phyloP scores from a whole-genome alignment of 805 yeast species.

The Starmerella bombicola region DNA sequence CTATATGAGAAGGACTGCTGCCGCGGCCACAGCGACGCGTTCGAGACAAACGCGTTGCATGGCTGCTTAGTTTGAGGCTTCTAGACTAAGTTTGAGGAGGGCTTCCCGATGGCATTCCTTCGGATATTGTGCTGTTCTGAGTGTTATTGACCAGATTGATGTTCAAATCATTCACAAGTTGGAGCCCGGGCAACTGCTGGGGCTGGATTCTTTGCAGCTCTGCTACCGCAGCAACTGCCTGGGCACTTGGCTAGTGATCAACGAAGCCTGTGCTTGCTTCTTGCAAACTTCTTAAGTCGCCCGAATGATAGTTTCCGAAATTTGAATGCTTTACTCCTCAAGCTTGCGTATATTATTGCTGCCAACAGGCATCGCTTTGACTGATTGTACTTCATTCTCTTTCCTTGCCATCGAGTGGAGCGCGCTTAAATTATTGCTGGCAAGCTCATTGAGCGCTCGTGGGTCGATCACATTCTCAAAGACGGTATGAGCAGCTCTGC shows the following conservation, averaged over 20 bases:
- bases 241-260: background rate
- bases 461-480: background rate
- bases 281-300: constrained; percentile 5
- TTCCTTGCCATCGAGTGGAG: constrained; percentile 1
- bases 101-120: too few relatives aligned
- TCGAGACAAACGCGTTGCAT: too few relatives aligned
- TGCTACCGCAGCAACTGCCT: constrained; percentile 3
- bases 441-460: background rate
- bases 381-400: background rate
- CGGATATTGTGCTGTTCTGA: too few relatives aligned
- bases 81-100: too few relatives aligned
- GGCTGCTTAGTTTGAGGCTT: too few relatives aligned
- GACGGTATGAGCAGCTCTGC: constrained; percentile 1
- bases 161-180: too few relatives aligned
- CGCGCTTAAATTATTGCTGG: background rate
- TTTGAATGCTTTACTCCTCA: constrained; percentile 16
- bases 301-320: constrained; percentile 14
- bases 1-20: too few relatives aligned
- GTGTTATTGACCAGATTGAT: too few relatives aligned
- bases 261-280: background rate
- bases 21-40: too few relatives aligned
- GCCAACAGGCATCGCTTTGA: constrained; percentile 1
- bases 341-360: constrained; percentile 14
- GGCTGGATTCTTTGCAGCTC: background rate
- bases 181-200: constrained; percentile 4